A percentile compares a stretch with the other conserved stretches of the same genome.
phyloP scores from a whole-genome alignment of 805 yeast species.

The Lipomyces lipofer region DNA sequence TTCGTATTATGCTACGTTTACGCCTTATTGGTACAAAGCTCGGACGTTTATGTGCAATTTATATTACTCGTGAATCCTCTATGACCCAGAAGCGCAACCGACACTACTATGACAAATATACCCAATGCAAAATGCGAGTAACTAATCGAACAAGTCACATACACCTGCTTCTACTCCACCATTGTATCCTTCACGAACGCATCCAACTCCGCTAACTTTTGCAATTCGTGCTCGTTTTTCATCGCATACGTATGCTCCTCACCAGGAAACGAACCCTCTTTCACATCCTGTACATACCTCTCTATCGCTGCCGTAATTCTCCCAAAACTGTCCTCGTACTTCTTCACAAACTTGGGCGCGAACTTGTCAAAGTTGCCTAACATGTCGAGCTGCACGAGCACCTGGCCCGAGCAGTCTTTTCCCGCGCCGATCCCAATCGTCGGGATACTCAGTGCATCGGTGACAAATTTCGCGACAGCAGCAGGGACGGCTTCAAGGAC shows the following conservation, averaged over 20 bases:
- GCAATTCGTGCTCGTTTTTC: slow-evolving; percentile 57
- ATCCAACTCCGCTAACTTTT: slow-evolving; percentile 40
- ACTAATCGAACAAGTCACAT: too few species aligned
- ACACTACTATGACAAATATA: too few species aligned
- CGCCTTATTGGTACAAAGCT: too few species aligned
- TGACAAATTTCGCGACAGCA: slow-evolving; percentile 63
- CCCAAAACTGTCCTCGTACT: slow-evolving; percentile 55
- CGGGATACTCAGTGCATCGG: slow-evolving; percentile 63
- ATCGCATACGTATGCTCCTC: slow-evolving; percentile 68
- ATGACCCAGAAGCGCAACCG: too few species aligned
- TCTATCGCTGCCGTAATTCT: slow-evolving; percentile 54
- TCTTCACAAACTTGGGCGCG: slow-evolving; percentile 73
- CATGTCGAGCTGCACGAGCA: slow-evolving; percentile 80
- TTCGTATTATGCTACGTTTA: too few species aligned
- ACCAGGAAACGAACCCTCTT: slow-evolving; percentile 57
- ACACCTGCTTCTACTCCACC: too few species aligned
- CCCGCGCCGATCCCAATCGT: slow-evolving; percentile 98
- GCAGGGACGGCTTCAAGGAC: slow-evolving; percentile 87
- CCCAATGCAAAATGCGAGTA: too few species aligned
- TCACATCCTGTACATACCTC: slow-evolving; percentile 62
- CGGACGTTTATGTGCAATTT: too few species aligned
- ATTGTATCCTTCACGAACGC: background rate
- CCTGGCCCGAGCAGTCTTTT: slow-evolving; percentile 78
- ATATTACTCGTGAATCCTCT: too few species aligned
- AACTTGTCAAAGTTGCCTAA: slow-evolving; percentile 62